Evolutionary conservation across 169 alveolate species (phyloP), one percentile per base, ranked within the genome.

Genomic region (Cryptosporidium viatorum): DNA sequence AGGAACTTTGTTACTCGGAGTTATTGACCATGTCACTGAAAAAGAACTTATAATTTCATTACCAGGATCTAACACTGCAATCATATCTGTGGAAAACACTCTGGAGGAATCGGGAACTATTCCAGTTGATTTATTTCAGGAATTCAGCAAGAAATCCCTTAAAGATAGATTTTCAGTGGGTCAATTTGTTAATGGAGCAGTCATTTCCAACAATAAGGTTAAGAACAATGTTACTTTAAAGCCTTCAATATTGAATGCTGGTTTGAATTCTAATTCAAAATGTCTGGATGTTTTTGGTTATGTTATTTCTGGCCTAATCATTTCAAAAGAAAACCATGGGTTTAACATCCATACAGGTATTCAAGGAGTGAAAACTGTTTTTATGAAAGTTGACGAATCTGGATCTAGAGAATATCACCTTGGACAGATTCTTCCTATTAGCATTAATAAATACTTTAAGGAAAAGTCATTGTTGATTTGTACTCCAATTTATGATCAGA

Each of bases 231-330:
- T 80, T 14, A 80, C 89, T 29, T 16, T 80, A 21, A 80, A 43
- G 21, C 89, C 89, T 23, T 80, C 89, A 18, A 80, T 80, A 21
- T 43, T 80, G 29, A 80, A 80, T 80, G 89, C 89, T 12, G 89
- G 89, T n/a, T 18, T 80, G 31, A 80, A 59, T 37, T 60, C 50
- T 9, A 62, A 59, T 50, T 80, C 89, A 18, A 80, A 65, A 45
- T 59, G 69, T 9, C 50, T 80, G 21, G 33, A 65, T n/a, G 51
- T 80, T 21, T 29, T 29, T 43, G 89, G 89, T 2, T 80, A 60
- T 39, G 89, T 80, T 6, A 65, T 80, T 26, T 80, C 89, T 35
- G 89, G 43, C 0, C 6, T 65, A 9, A 45, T 80, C n/a, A 23
- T 80, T 23, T 80, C 89, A 9, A 80, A 62, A 18, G 89, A 80